Evolutionary conservation across 305 asterid genomes (phyloP), one percentile per base, ranked within the genome.

Genomic region (Galium porrigens): DNA sequence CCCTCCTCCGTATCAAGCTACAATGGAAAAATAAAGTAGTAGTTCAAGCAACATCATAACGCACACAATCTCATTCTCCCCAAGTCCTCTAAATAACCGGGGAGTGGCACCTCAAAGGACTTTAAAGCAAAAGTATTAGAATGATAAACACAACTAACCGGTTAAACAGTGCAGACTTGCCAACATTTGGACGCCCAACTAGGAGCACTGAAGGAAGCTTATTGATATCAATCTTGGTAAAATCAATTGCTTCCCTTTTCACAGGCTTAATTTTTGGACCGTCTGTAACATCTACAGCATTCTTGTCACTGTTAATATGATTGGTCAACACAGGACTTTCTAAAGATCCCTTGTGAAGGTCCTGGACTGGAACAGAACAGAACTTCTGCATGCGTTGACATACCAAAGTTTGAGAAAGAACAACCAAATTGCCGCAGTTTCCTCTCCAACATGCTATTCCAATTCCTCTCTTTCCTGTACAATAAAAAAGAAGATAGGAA

Each of bases 161-260:
- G 69, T 92, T 87, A 76, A 92, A 92, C 70, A 92, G 74, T 39
- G 96, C 96, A 4, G 96, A 91, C 70, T 89, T 92, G 20, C 99
- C 99, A 76, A 89, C 96, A 81, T 91, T 89, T 29, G 95, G 98
- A 6, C 98, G 91, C 20, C 98, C 98, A 3, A 89, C 83, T 65
- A 87, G 78, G 61, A 92, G 44, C 62, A 89, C 86, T 25, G 83
- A 82, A 6, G 98, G 96, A 69, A 92, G 91, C 84, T 85, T 87
- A 70, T 79, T 80, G 58, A 88, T 77, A 34, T 83, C 86, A 72
- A 89, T 82, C 75, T 77, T 72, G 53, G 90, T 85, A 81, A 92
- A 89, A 77, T 89, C 95, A 71, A 92, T 61, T 44, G 84, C 74
- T 73, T 74, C 77, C 65, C 54, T 77, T 57, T 76, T 69, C 58